Evolutionary conservation across 306 rosid species (phyloP), one percentile per base, ranked within the genome.

Genomic region (Inga leiocalycina): DNA sequence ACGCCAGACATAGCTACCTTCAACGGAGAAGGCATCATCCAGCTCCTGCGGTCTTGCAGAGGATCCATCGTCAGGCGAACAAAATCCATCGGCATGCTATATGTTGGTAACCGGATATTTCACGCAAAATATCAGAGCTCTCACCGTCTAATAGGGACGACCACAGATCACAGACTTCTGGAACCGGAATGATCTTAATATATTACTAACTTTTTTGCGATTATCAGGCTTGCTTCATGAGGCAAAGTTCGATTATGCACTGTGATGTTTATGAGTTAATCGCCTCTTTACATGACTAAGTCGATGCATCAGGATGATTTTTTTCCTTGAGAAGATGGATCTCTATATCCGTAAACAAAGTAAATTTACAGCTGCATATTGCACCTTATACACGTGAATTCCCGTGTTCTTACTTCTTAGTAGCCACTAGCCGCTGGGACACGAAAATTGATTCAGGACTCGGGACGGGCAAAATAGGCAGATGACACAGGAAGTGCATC

Each of bases 301-400:
- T 44, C 52, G 11, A 44, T 71, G 54, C 56, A 44, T 34, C 22
- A 0, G 8, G 56, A 43, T 70, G 15, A 70, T 39, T 43, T 12
- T 13, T 70, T 13, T 70, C 22, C 52, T 34, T 17, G 51, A 69
- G 30, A 22, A 71, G 54, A 16, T 45, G 2, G 6, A 49, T 76
- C 56, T 67, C n/a, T 12, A 44, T 35, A 67, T 67, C 72, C 46
- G 30, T 30, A 5, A 43, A 45, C 19, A 37, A 59, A 20, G 46
- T 73, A 80, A 87, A 71, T 76, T 79, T 83, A 85, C 85, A 87
- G 74, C 52, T 71, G 78, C 69, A 73, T 49, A 30, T 82, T 77
- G 76, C 85, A 1, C 39, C 15, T 39, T 24, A 76, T 22, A 74
- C 75, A 52, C 48, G 41, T 13, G n/a, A 70, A 35, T 32, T 67